Evolutionary conservation across 768 basidiomycete genomes (phyloP), one percentile per base, ranked within the genome.

Genomic region (Crepidotus variabilis): DNA sequence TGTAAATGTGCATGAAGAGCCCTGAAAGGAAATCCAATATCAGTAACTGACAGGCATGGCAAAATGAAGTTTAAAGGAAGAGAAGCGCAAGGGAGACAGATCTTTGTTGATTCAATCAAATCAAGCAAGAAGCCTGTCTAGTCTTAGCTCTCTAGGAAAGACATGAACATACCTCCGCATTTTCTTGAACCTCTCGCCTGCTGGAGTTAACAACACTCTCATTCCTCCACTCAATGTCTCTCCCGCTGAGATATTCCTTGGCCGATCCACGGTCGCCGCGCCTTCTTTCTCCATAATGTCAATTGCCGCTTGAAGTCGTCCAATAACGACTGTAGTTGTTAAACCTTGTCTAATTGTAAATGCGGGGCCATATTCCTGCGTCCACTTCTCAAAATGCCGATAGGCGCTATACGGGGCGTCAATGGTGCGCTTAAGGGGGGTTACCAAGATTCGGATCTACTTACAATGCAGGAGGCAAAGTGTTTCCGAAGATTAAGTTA

Each of bases 231-330:
- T 82, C 2, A 86, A 61, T 0, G 82, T 79, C 57, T 85, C 83
- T 5, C 85, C 85, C 0, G 79, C 84, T 0, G 85, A 76, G 46
- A 87, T 82, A 11, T 72, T 74, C 2, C 71, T 67, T 20, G 85
- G 85, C 50, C 85, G 71, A 61, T 85, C 85, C 0, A 77, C 79
- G n/a, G 81, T 67, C 3, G 72, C 59, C 3, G 79, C 77, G n/a
- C 85, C 84, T 60, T 86, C 81, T 51, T 81, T 81, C 63, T 87
- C 85, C 83, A 87, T 82, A 55, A 87, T 79, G 20, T 86, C 84
- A 0, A 85, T 75, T 0, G 85, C 84, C 35, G 83, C 83, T 66
- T 85, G 67, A 50, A 81, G 64, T 2, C 81, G 70, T 0, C 80
- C 79, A 24, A 84, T 72, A 47, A 85, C 72, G 54, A 82, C 66